Percentiles rank a stretch among this genome's conserved stretches.
Evolutionary conservation across 305 asterid species (phyloP).

Genomic region (Stenogyne calaminthoides): DNA sequence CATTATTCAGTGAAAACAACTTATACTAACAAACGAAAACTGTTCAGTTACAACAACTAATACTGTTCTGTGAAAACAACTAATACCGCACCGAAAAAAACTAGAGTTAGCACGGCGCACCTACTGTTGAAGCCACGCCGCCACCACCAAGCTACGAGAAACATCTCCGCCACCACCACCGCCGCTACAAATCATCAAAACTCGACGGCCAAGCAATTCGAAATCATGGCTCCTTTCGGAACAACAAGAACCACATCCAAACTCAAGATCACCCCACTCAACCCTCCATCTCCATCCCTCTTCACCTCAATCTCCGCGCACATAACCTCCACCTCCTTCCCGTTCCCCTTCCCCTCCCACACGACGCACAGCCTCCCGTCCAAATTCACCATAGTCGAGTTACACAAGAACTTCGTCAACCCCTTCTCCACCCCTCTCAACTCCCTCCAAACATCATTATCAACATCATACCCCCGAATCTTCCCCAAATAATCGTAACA

Average conservation of each 20-base stretch:
- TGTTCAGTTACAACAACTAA: too few species aligned
- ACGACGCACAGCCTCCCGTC: slow-evolving; percentile 79
- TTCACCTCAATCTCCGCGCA: slow-evolving; percentile 77
- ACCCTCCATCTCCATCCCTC: slow-evolving; percentile 60
- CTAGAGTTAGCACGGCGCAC: too few species aligned
- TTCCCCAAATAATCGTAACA: slow-evolving; percentile 88
- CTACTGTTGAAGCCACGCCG: too few species aligned
- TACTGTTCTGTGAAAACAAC: too few species aligned
- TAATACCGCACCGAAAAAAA: too few species aligned
- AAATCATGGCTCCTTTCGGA: slow-evolving; percentile 72
- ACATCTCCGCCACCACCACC: too few species aligned
- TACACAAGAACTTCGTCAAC: slow-evolving; percentile 76
- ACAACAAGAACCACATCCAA: slow-evolving; percentile 63
- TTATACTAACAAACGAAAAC: too few species aligned
- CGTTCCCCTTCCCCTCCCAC: slow-evolving; percentile 80
- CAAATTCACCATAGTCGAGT: slow-evolving; percentile 87
- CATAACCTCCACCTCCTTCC: slow-evolving; percentile 74
- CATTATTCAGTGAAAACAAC: too few species aligned
- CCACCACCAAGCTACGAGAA: too few species aligned
- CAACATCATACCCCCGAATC: slow-evolving; percentile 77
- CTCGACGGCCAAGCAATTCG: slow-evolving; percentile 76
- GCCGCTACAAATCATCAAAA: slow-evolving; percentile 48
- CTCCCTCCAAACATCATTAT: slow-evolving; percentile 73
- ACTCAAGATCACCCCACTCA: slow-evolving; percentile 65
- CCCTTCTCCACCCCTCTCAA: slow-evolving; percentile 72